These are phyloP conservation scores for Aspergillus sp. DNA, from an alignment of 2,329 filamentous ascomycete genomes.

Conservation along the genomic window DNA sequence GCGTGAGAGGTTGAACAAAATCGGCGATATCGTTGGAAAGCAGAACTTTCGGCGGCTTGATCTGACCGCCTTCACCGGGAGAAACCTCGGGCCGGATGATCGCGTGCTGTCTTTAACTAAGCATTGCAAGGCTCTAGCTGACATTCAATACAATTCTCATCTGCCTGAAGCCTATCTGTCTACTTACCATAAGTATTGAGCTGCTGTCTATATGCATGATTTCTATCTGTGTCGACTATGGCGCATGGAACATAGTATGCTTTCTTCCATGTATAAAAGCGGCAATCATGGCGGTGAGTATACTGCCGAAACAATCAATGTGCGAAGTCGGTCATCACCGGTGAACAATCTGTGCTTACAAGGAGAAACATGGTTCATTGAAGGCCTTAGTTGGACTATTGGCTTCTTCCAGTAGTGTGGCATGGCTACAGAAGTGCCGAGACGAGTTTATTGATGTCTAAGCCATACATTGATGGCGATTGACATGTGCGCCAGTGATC, in stretches of 20 bases:
- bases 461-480: too few species aligned
- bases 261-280: neutral
- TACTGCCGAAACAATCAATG: neutral
- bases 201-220: neutral
- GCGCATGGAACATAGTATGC: too few species aligned
- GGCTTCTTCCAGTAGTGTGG: too few species aligned
- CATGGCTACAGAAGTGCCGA: too few species aligned
- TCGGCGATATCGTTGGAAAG: slow-evolving; percentile 20
- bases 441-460: too few species aligned
- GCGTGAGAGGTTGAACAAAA: slow-evolving; percentile 6
- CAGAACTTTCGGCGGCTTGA: slow-evolving; percentile 21
- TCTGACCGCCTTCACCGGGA: slow-evolving; percentile 19
- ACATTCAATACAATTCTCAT: neutral
- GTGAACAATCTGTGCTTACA: neutral
- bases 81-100: slow-evolving; percentile 17
- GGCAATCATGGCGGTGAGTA: neutral
- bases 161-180: neutral
- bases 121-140: neutral
- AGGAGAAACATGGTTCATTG: neutral
- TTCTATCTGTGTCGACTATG: neutral
- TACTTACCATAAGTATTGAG: neutral
- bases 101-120: neutral
- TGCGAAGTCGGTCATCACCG: too few species aligned
- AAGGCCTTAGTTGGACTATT: too few species aligned
- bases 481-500: too few species aligned